phyloP scores from a whole-genome alignment of 2,329 filamentous ascomycete species.

The Verticillium nonalfalfae region DNA sequence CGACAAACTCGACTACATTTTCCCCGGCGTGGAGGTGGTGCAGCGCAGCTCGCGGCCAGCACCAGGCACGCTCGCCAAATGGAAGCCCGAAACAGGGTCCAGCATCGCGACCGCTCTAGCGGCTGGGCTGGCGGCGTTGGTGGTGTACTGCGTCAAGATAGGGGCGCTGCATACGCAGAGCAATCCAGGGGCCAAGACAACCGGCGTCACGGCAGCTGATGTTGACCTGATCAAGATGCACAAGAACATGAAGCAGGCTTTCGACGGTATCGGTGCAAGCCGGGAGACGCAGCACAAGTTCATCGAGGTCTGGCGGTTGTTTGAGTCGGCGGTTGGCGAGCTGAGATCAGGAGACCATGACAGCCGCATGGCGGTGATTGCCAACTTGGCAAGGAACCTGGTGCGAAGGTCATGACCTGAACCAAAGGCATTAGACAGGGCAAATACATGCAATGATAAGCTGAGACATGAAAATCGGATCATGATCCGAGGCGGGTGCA shows the following conservation, averaged over 20 bases:
- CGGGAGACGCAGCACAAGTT: slow-evolving; percentile 16
- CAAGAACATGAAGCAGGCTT: slow-evolving; percentile 12
- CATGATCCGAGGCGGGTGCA: too few species aligned
- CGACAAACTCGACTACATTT: slow-evolving; percentile 19
- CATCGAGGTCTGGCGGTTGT: slow-evolving; percentile 19
- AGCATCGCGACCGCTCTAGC: slow-evolving; percentile 23
- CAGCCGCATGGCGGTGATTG: neutral
- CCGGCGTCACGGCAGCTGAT: slow-evolving; percentile 1
- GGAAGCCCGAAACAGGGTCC: slow-evolving; percentile 11
- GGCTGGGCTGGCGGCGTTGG: slow-evolving; percentile 20
- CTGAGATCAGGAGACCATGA: neutral
- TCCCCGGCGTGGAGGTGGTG: slow-evolving; percentile 20
- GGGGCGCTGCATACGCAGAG: slow-evolving; percentile 8
- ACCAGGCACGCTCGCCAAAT: neutral
- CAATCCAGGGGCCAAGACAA: slow-evolving; percentile 2
- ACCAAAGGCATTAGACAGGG: too few species aligned
- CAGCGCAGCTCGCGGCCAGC: neutral
- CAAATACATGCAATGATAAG: too few species aligned
- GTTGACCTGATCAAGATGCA: slow-evolving; percentile 10
- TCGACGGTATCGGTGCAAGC: slow-evolving; percentile 13
- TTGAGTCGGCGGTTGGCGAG: slow-evolving; percentile 6
- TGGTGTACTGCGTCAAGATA: slow-evolving; percentile 19
- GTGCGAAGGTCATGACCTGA: neutral
- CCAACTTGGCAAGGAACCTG: neutral
- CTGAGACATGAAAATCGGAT: too few species aligned